These are phyloP conservation scores for Penicillium parvum DNA, from an alignment of 495 filamentous ascomycete species.

Conservation along the genomic window DNA sequence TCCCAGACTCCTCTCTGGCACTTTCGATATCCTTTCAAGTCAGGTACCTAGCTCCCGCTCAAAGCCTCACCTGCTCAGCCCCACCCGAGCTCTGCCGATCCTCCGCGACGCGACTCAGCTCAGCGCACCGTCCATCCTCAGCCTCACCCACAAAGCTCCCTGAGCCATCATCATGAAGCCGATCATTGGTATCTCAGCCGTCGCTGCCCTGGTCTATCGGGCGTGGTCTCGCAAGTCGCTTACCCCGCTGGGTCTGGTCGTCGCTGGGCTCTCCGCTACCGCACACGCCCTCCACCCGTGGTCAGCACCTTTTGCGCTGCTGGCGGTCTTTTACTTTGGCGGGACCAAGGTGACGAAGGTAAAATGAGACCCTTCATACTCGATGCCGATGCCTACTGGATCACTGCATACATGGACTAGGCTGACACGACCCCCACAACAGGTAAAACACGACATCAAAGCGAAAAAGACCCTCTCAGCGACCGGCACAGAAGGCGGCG, in stretches of 20 bases:
- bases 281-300: conserved; percentile 87
- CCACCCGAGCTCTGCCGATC: conserved; percentile 17
- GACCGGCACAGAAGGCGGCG: conserved; percentile 65
- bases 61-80: conserved; percentile 1
- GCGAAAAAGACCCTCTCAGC: conserved; percentile 71
- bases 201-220: conserved; percentile 58
- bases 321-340: conserved; percentile 81
- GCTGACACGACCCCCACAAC: conserved; percentile 1
- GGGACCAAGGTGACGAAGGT: conserved; percentile 83
- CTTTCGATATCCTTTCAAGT: too few relatives aligned
- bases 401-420: not conserved
- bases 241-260: conserved; percentile 65
- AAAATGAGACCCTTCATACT: not conserved
- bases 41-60: too few relatives aligned
- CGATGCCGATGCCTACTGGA: not conserved
- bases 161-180: conserved; percentile 56
- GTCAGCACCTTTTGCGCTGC: conserved; percentile 78
- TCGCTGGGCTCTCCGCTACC: conserved; percentile 65
- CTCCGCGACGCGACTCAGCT: not conserved
- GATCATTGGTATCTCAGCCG: conserved; percentile 63
- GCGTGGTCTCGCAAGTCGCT: conserved; percentile 71
- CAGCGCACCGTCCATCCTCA: conserved; percentile 1
- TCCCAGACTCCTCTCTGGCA: too few relatives aligned
- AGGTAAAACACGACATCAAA: conserved; percentile 88
- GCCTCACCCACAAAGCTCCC: not conserved